Conservation (phyloP, 2,329 filamentous ascomycete species). For the Pseudogymnoascus sp. region DNA sequence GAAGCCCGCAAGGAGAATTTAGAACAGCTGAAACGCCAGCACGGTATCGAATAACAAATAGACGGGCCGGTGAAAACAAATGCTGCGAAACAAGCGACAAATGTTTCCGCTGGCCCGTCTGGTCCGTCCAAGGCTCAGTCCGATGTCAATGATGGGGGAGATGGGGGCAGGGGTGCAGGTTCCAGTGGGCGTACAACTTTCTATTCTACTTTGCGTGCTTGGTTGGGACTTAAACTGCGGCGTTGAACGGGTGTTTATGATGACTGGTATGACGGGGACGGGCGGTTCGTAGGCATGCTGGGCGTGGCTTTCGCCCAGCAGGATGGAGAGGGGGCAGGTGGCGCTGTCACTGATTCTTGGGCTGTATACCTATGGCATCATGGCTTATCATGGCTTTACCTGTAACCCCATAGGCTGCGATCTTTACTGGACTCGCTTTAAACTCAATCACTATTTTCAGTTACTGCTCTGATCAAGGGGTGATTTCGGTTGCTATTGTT, state of each 20-base stretch:
- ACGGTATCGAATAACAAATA: slow-evolving; percentile 95
- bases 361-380: slow-evolving; percentile 1
- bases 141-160: slow-evolving; percentile 13
- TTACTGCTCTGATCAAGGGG: not conserved
- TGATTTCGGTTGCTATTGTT: not conserved
- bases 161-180: slow-evolving; percentile 17
- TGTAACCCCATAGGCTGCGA: slow-evolving; percentile 6
- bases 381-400: slow-evolving; percentile 5
- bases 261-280: slow-evolving; percentile 3
- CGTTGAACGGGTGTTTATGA: slow-evolving; percentile 12
- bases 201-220: slow-evolving; percentile 22
- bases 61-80: slow-evolving; percentile 53
- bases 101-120: slow-evolving; percentile 43
- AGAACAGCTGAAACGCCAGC: slow-evolving; percentile 95
- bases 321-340: slow-evolving; percentile 3
- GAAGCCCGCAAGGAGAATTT: slow-evolving; percentile 91
- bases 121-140: slow-evolving; percentile 31
- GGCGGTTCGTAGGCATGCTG: slow-evolving; percentile 2
- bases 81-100: slow-evolving; percentile 4
- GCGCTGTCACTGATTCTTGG: slow-evolving; percentile 5
- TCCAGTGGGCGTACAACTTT: slow-evolving; percentile 19
- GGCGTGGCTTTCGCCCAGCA: not conserved
- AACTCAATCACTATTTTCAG: slow-evolving; percentile 7
- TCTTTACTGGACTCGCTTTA: slow-evolving; percentile 6
- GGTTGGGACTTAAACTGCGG: slow-evolving; percentile 4